Evolutionary conservation across 1,139 yeast species (phyloP).

Genomic region (Pichia sp.): DNA sequence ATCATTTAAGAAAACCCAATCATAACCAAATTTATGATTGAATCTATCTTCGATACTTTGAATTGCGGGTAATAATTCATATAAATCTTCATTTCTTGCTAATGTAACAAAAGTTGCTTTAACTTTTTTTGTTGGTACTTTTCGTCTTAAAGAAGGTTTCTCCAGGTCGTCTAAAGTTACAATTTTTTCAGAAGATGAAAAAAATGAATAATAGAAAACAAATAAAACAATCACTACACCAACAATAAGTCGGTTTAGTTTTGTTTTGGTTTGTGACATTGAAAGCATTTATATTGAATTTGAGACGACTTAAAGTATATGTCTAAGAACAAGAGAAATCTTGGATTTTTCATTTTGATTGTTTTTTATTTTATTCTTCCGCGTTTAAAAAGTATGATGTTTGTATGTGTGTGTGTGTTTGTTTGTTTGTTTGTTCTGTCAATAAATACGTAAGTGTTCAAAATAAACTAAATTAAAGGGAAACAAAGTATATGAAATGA

Average conservation of each 20-base stretch:
- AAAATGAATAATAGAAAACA: neutral
- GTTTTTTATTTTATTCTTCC: no score
- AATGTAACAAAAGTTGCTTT: conserved; percentile 67
- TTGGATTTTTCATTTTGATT: no score
- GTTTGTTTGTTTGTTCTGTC: no score
- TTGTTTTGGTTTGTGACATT: neutral
- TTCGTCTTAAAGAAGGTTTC: neutral
- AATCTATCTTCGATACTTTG: conserved; percentile 66
- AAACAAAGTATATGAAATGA: neutral
- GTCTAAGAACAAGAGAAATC: no score
- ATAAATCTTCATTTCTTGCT: conserved; percentile 60
- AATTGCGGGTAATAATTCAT: conserved; percentile 50
- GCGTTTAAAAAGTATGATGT: no score
- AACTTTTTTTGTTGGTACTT: conserved; percentile 1
- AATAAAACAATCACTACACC: neutral
- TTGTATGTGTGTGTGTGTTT: no score
- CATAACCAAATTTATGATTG: conserved; percentile 56
- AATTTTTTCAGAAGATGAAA: neutral
- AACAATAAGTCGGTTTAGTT: neutral
- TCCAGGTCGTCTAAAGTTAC: neutral
- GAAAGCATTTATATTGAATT: neutral
- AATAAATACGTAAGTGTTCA: no score
- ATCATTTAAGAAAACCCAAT: conserved; percentile 68
- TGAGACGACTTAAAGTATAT: no score
- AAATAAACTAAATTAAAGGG: no score